A percentile compares a stretch with the other conserved stretches of the same genome.
Evolutionary conservation across 805 yeast species (phyloP).

Genomic region (Sugiyamaella qingdaonensis): DNA sequence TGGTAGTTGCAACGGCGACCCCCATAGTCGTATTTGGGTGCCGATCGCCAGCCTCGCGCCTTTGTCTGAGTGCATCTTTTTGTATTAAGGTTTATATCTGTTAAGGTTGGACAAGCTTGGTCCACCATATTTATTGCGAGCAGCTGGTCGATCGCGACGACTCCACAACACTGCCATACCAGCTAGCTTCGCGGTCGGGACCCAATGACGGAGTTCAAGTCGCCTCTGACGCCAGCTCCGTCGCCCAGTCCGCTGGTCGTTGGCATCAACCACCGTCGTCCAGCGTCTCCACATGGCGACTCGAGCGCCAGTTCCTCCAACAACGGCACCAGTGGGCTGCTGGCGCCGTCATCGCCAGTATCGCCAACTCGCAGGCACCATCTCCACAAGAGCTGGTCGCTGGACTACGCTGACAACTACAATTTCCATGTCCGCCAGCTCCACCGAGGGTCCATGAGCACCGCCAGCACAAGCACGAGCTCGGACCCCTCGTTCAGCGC

Average conservation of each 20-base stretch:
- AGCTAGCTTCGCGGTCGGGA: too few species aligned
- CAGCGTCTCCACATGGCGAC: conserved; percentile 3
- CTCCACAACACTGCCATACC: too few species aligned
- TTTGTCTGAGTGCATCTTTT: conserved; percentile 1
- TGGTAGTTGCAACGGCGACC: too few species aligned
- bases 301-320: too few species aligned
- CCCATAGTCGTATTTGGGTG: neutral
- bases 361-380: neutral
- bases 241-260: conserved; percentile 21
- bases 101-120: neutral
- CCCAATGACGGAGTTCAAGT: conserved; percentile 1
- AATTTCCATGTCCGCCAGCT: neutral
- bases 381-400: neutral
- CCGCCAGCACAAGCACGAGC: too few species aligned
- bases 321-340: neutral
- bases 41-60: conserved; percentile 1
- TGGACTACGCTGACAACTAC: neutral
- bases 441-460: neutral
- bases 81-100: neutral
- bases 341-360: neutral
- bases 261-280: conserved; percentile 6
- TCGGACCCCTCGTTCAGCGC: neutral
- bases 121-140: neutral
- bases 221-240: conserved; percentile 30
- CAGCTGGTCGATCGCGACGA: too few species aligned